phyloP scores from a whole-genome alignment of 2,329 filamentous ascomycete species.

The Thielaviopsis punctulata region DNA sequence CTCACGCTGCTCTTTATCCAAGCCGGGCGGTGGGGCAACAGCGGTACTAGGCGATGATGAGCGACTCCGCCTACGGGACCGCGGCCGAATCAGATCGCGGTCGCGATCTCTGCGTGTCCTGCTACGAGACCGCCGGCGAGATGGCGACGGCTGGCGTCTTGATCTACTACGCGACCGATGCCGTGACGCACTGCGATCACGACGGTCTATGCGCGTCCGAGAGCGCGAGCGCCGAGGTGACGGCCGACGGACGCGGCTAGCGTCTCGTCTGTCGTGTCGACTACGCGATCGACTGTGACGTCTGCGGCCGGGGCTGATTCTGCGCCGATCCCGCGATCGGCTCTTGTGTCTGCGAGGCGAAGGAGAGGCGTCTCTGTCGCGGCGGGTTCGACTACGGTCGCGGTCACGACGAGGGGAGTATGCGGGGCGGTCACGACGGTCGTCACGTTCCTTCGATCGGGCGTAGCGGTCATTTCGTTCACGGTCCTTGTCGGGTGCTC shows the following conservation, averaged over 20 bases:
- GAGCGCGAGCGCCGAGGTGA: conserved; percentile 13
- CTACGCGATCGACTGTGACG: conserved; percentile 19
- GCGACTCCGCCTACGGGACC: conserved; percentile 24
- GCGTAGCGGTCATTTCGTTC: not conserved
- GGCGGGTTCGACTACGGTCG: conserved; percentile 21
- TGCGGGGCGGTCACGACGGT: conserved; percentile 22
- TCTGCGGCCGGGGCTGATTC: conserved; percentile 15
- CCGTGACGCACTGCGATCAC: not conserved
- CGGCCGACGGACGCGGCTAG: conserved; percentile 20
- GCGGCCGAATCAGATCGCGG: conserved; percentile 18
- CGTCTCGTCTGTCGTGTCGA: conserved; percentile 15
- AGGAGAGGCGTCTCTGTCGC: not conserved
- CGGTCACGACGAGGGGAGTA: conserved; percentile 22
- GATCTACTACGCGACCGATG: conserved; percentile 9
- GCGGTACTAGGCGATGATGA: conserved; percentile 25
- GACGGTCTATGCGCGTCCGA: conserved; percentile 12
- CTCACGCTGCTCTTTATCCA: conserved; percentile 33
- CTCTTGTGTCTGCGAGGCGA: conserved; percentile 17
- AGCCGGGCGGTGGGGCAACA: conserved; percentile 22
- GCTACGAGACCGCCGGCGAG: not conserved
- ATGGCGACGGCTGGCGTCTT: not conserved
- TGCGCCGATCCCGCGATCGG: conserved; percentile 22
- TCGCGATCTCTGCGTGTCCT: conserved; percentile 15
- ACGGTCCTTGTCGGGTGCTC: not conserved
- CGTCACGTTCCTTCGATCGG: conserved; percentile 9